Conservation (phyloP, 2,329 filamentous ascomycete genomes). For the Fragosphaeria purpurea region DNA sequence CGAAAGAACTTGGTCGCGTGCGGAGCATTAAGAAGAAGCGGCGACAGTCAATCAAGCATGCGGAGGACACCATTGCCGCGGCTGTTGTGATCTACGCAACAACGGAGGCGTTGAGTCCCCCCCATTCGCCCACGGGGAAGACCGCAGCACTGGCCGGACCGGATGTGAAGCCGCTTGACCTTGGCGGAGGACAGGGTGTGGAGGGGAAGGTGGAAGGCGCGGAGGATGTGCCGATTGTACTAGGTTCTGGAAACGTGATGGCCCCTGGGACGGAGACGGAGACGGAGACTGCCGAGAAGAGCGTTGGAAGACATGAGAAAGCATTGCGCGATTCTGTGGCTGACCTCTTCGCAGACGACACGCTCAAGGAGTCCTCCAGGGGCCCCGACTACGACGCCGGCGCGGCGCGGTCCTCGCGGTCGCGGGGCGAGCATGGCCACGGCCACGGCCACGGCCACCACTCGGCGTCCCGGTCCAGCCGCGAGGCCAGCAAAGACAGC, state of each 20-base stretch:
- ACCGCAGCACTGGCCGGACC: constrained; percentile 12
- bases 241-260: constrained; percentile 1
- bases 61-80: constrained; percentile 43
- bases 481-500: constrained; percentile 21
- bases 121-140: constrained; percentile 22
- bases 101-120: constrained; percentile 36
- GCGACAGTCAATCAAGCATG: constrained; percentile 33
- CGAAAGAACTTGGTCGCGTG: constrained; percentile 29
- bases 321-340: constrained; percentile 37
- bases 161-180: constrained; percentile 7
- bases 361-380: constrained; percentile 24
- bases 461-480: constrained; percentile 22
- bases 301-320: constrained; percentile 24
- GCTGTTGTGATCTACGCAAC: constrained; percentile 45
- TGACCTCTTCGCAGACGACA: constrained; percentile 47
- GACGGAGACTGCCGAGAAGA: constrained; percentile 13
- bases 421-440: constrained; percentile 30
- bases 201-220: neutral
- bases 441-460: constrained; percentile 17
- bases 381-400: constrained; percentile 2
- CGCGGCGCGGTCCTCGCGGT: constrained; percentile 21
- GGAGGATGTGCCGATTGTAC: constrained; percentile 6
- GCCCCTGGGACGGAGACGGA: neutral
- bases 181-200: constrained; percentile 4
- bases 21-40: constrained; percentile 35